Percentiles rank a stretch among this genome's conserved stretches.
These are phyloP conservation scores for Candida takata DNA, from an alignment of 805 yeast species.

Conservation along the genomic window DNA sequence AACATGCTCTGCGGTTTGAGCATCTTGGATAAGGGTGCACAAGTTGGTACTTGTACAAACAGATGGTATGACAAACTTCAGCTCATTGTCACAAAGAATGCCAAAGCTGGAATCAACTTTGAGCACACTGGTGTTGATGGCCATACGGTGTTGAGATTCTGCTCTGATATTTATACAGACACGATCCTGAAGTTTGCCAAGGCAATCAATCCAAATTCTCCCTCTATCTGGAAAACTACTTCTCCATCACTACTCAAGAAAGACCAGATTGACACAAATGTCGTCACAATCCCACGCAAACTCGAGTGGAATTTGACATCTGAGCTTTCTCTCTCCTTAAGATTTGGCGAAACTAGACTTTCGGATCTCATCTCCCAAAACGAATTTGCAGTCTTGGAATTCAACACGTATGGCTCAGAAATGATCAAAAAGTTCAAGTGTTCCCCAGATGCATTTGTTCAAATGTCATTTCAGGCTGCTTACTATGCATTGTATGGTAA, in stretches of 20 bases:
- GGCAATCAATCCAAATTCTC: conserved; percentile 63
- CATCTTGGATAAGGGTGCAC: conserved; percentile 74
- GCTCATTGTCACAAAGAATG: conserved; percentile 78
- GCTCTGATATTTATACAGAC: conserved; percentile 86
- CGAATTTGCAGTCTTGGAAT: conserved; percentile 78
- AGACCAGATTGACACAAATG: conserved; percentile 36
- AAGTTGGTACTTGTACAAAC: conserved; percentile 89
- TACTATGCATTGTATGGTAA: conserved; percentile 89
- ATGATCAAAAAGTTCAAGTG: conserved; percentile 77
- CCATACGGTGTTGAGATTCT: conserved; percentile 83
- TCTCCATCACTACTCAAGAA: conserved; percentile 42
- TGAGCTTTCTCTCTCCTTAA: conserved; percentile 68
- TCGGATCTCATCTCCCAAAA: conserved; percentile 85
- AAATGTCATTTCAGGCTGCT: conserved; percentile 90
- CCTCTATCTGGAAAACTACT: conserved; percentile 57
- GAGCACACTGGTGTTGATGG: conserved; percentile 97
- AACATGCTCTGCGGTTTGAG: conserved; percentile 87
- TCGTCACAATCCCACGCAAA: conserved; percentile 72
- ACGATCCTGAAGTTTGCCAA: conserved; percentile 82
- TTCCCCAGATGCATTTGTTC: conserved; percentile 92
- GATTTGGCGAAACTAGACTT: conserved; percentile 87
- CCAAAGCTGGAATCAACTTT: conserved; percentile 88
- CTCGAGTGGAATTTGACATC: conserved; percentile 82
- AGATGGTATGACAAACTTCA: conserved; percentile 94
- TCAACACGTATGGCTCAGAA: conserved; percentile 60